These are phyloP conservation scores for Amphichorda felina DNA, from an alignment of 2,329 filamentous ascomycete genomes.

Conservation along the genomic window DNA sequence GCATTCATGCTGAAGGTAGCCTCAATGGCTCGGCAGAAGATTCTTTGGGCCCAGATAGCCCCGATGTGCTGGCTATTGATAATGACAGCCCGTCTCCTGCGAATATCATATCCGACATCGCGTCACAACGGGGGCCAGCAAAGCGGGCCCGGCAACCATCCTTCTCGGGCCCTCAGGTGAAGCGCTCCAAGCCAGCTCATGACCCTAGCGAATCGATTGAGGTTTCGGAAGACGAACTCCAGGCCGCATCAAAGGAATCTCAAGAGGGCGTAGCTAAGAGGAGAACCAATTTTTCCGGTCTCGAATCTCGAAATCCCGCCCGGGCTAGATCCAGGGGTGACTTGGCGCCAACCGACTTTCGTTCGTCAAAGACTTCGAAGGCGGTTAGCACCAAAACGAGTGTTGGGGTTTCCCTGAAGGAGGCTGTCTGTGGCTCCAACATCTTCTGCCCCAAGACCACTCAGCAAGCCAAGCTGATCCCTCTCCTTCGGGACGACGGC, in stretches of 20 bases:
- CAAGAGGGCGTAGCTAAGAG: neutral
- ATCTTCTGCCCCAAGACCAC: constrained; percentile 1
- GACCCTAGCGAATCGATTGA: constrained; percentile 7
- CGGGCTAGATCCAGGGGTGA: constrained; percentile 11
- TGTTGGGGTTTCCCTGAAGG: constrained; percentile 6
- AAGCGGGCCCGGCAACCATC: neutral
- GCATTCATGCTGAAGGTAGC: neutral
- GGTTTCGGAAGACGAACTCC: constrained; percentile 18
- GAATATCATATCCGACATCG: constrained; percentile 12
- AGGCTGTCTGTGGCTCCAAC: constrained; percentile 12
- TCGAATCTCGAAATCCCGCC: neutral
- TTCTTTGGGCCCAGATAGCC: constrained; percentile 7
- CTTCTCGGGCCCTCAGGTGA: constrained; percentile 6
- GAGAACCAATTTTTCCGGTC: constrained; percentile 8
- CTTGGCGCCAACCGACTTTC: constrained; percentile 12
- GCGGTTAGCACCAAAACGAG: neutral
- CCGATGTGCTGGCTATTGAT: constrained; percentile 11
- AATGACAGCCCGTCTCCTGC: constrained; percentile 8
- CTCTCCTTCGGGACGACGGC: neutral
- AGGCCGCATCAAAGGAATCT: neutral
- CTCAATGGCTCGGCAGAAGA: neutral
- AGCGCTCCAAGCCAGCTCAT: constrained; percentile 4
- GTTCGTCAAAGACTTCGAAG: neutral
- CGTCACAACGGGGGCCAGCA: neutral
- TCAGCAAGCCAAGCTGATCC: constrained; percentile 3